phyloP scores from a whole-genome alignment of 2,329 filamentous ascomycete species.

The Neofusicoccum umdonicola region DNA sequence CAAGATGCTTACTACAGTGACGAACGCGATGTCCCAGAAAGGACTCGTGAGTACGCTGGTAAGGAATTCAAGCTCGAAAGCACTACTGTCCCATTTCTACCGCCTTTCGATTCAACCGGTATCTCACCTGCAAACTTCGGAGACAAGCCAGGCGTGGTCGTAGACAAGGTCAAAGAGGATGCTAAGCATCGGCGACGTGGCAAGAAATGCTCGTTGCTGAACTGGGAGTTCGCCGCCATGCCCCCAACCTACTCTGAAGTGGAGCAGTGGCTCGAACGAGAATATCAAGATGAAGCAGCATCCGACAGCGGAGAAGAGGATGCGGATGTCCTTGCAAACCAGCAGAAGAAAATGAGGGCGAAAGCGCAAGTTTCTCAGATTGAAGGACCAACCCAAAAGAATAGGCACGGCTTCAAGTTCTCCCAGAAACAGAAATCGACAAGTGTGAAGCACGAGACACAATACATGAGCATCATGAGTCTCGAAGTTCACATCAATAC shows the following conservation, averaged over 20 bases:
- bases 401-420: slow-evolving; percentile 80
- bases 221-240: slow-evolving; percentile 72
- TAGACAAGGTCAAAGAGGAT: slow-evolving; percentile 55
- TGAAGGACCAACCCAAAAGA: slow-evolving; percentile 80
- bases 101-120: slow-evolving; percentile 68
- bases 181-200: slow-evolving; percentile 52
- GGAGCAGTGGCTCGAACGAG: slow-evolving; percentile 58
- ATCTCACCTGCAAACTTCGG: slow-evolving; percentile 57
- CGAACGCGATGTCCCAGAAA: slow-evolving; percentile 76
- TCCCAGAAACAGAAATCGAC: slow-evolving; percentile 73
- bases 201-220: slow-evolving; percentile 59
- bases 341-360: slow-evolving; percentile 20
- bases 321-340: neutral
- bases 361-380: slow-evolving; percentile 70
- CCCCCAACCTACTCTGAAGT: slow-evolving; percentile 74
- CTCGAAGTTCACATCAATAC: slow-evolving; percentile 91
- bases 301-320: slow-evolving; percentile 18
- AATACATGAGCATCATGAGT: slow-evolving; percentile 97
- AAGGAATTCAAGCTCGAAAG: slow-evolving; percentile 78
- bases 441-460: slow-evolving; percentile 76
- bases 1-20: slow-evolving; percentile 83
- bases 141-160: slow-evolving; percentile 45
- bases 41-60: slow-evolving; percentile 79
- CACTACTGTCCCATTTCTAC: slow-evolving; percentile 73
- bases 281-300: slow-evolving; percentile 14